These are phyloP conservation scores for Lachnum nothofagi DNA, from an alignment of 2,329 filamentous ascomycete species.

Conservation along the genomic window DNA sequence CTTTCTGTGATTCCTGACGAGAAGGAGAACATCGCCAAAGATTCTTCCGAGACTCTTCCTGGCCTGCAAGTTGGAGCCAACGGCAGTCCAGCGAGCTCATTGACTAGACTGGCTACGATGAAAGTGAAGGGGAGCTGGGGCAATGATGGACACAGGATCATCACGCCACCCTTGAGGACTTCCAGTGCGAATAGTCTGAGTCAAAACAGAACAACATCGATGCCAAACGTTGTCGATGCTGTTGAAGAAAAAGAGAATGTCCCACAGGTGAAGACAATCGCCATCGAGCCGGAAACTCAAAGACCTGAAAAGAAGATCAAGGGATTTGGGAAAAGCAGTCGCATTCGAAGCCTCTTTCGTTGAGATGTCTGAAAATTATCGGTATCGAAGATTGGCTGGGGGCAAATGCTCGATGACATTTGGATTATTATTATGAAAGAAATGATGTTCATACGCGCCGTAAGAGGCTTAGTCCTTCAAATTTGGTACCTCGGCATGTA, in stretches of 20 bases:
- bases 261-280: conserved; percentile 1
- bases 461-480: too few species aligned
- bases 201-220: conserved; percentile 11
- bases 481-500: too few species aligned
- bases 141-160: conserved; percentile 25
- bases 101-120: conserved; percentile 24
- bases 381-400: neutral
- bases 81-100: conserved; percentile 18
- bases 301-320: conserved; percentile 21
- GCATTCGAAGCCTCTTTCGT: conserved; percentile 29
- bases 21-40: conserved; percentile 23
- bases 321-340: conserved; percentile 18
- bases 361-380: conserved; percentile 6
- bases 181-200: conserved; percentile 27
- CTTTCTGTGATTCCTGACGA: conserved; percentile 29
- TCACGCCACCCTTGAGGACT: conserved; percentile 26
- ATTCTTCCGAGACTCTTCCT: conserved; percentile 20
- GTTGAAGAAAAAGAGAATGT: conserved; percentile 26
- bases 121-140: conserved; percentile 27
- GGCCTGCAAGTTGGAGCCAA: conserved; percentile 9
- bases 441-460: too few species aligned
- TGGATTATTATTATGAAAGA: neutral
- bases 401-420: neutral
- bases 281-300: neutral
- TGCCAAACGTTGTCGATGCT: conserved; percentile 15